Conservation (phyloP, 768 basidiomycete genomes). For the Bullera alba region DNA sequence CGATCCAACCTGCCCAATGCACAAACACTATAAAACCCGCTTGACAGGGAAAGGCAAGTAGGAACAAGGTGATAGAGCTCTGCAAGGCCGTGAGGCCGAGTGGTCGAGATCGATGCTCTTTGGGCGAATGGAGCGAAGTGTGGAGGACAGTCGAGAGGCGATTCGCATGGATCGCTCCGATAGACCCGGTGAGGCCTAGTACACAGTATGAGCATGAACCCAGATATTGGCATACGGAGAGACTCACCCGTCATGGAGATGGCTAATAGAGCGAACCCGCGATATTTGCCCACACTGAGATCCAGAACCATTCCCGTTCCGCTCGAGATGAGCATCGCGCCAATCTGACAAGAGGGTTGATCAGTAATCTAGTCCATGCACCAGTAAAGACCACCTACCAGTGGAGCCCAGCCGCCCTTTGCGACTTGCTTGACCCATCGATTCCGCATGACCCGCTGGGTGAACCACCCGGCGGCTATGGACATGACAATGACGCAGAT, state of each 20-base stretch:
- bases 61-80: conserved; percentile 54
- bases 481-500: conserved; percentile 46
- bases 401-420: conserved; percentile 77
- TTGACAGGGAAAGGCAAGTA: conserved; percentile 74
- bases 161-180: conserved; percentile 82
- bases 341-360: conserved; percentile 25
- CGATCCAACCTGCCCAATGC: conserved; percentile 66
- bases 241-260: conserved; percentile 75
- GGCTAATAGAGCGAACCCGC: conserved; percentile 79
- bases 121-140: conserved; percentile 10
- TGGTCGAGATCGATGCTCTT: background rate
- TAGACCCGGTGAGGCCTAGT: conserved; percentile 73
- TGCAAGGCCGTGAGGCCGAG: conserved; percentile 46
- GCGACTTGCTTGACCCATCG: conserved; percentile 64
- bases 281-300: conserved; percentile 74
- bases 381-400: conserved; percentile 48
- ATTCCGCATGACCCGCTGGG: conserved; percentile 52
- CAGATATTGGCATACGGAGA: background rate
- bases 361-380: background rate
- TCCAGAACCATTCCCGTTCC: conserved; percentile 89
- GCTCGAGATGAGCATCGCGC: conserved; percentile 55
- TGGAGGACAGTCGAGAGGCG: conserved; percentile 85
- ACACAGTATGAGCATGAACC: background rate
- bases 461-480: conserved; percentile 43
- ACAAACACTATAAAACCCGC: conserved; percentile 65